Conservation (phyloP, 2,329 filamentous ascomycete species). For the Colletotrichum chlorophyti region DNA sequence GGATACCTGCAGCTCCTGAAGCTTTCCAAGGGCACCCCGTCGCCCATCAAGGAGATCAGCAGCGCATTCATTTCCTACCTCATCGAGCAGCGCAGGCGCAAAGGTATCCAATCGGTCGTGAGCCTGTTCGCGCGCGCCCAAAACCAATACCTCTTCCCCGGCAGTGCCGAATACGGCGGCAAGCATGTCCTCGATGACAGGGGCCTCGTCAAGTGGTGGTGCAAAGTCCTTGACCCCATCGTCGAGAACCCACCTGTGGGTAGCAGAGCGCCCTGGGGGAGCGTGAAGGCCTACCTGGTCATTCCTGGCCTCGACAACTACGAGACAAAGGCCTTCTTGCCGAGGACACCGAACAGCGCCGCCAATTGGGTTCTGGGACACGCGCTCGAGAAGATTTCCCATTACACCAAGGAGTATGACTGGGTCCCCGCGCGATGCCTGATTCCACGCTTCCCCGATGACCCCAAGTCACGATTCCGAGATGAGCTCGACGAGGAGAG, state of each 20-base stretch:
- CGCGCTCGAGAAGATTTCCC: constrained; percentile 70
- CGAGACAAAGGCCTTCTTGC: constrained; percentile 82
- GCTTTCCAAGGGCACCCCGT: constrained; percentile 67
- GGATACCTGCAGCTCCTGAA: constrained; percentile 78
- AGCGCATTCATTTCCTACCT: constrained; percentile 80
- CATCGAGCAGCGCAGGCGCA: constrained; percentile 69
- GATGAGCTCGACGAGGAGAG: constrained; percentile 88
- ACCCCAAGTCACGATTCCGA: constrained; percentile 90
- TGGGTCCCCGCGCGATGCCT: constrained; percentile 80
- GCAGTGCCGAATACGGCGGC: constrained; percentile 80
- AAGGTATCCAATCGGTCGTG: constrained; percentile 73
- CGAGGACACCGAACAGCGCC: constrained; percentile 57
- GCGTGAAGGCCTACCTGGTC: constrained; percentile 79
- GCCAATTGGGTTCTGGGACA: constrained; percentile 73
- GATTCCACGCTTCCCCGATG: constrained; percentile 91
- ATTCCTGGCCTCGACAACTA: constrained; percentile 86
- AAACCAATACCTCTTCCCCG: constrained; percentile 92
- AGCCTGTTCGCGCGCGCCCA: constrained; percentile 93
- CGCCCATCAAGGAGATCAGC: constrained; percentile 77
- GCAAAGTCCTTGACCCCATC: constrained; percentile 81
- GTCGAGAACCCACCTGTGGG: constrained; percentile 54
- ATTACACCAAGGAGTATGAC: constrained; percentile 64
- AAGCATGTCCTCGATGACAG: constrained; percentile 95
- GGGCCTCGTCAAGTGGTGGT: constrained; percentile 95
- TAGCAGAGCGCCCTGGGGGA: constrained; percentile 45